Evolutionary conservation across 1,139 yeast species (phyloP).

Genomic region (Nakaseomyces bracarensis): DNA sequence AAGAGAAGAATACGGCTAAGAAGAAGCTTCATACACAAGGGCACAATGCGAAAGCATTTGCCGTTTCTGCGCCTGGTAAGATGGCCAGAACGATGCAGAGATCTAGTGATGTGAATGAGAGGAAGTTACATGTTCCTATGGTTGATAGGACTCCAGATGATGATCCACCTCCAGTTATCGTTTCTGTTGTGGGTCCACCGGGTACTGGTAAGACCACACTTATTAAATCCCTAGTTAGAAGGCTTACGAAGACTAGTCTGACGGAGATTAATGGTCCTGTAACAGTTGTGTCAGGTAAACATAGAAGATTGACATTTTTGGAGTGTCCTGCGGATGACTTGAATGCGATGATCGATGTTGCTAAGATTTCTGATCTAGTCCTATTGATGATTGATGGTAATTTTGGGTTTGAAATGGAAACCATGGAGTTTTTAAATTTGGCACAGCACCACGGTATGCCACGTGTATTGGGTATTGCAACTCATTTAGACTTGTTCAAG

Average conservation of each 20-base stretch:
- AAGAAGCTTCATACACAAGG: slow-evolving; percentile 88
- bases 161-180: slow-evolving; percentile 92
- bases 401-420: slow-evolving; percentile 98
- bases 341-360: slow-evolving; percentile 93
- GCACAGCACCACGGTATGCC: slow-evolving; percentile 99
- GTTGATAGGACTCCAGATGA: slow-evolving; percentile 96
- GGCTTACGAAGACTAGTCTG: slow-evolving; percentile 82
- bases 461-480: slow-evolving; percentile 87
- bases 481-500: slow-evolving; percentile 91
- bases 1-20: slow-evolving; percentile 59
- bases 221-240: slow-evolving; percentile 77
- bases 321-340: slow-evolving; percentile 84
- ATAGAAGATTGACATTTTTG: slow-evolving; percentile 83
- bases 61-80: slow-evolving; percentile 86
- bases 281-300: slow-evolving; percentile 94
- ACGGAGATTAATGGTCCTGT: slow-evolving; percentile 90
- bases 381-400: slow-evolving; percentile 89
- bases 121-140: slow-evolving; percentile 91
- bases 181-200: slow-evolving; percentile 97
- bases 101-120: slow-evolving; percentile 78
- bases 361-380: slow-evolving; percentile 91
- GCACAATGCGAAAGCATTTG: slow-evolving; percentile 88
- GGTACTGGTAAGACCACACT: slow-evolving; percentile 97
- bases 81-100: slow-evolving; percentile 78
- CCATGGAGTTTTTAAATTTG: slow-evolving; percentile 94